A percentile compares a stretch with the other conserved stretches of the same genome.
These are phyloP conservation scores for Diaporthe eres DNA, from an alignment of 2,329 filamentous ascomycete species.

Conservation along the genomic window DNA sequence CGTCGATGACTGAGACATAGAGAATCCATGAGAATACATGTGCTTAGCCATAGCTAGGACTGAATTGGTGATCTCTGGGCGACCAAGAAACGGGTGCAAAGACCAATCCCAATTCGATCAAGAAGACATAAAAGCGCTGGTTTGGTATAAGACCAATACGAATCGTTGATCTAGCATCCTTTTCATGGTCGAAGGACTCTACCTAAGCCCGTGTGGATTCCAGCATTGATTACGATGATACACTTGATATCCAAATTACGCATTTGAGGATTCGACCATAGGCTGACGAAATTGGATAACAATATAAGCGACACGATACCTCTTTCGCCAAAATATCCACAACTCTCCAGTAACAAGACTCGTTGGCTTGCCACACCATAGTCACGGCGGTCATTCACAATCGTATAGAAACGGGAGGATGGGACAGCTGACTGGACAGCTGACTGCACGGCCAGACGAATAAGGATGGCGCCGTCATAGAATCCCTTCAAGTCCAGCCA, in stretches of 20 bases:
- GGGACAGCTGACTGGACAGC: slow-evolving; percentile 5
- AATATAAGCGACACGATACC: not conserved
- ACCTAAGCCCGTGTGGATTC: not conserved
- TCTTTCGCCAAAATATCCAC: not conserved
- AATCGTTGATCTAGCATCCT: not conserved
- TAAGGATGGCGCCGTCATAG: not conserved
- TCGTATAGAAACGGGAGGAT: not conserved
- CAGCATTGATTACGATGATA: not conserved
- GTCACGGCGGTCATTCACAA: not conserved
- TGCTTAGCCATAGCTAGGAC: too few relatives aligned
- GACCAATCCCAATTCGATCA: too few relatives aligned
- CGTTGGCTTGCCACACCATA: not conserved
- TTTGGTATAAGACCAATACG: too few relatives aligned
- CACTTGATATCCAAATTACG: too few relatives aligned
- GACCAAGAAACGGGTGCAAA: too few relatives aligned
- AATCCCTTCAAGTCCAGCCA: not conserved
- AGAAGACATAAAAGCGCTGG: too few relatives aligned
- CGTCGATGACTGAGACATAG: too few relatives aligned
- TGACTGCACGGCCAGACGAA: not conserved
- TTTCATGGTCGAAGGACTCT: not conserved
- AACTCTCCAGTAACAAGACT: too few relatives aligned
- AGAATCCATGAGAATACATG: too few relatives aligned
- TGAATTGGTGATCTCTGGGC: too few relatives aligned
- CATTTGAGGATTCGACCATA: too few relatives aligned
- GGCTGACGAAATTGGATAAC: not conserved